A percentile compares a stretch with the other conserved stretches of the same genome.
Evolutionary conservation across 139 green algal genomes (phyloP).

Genomic region (Nannochloris sp.): DNA sequence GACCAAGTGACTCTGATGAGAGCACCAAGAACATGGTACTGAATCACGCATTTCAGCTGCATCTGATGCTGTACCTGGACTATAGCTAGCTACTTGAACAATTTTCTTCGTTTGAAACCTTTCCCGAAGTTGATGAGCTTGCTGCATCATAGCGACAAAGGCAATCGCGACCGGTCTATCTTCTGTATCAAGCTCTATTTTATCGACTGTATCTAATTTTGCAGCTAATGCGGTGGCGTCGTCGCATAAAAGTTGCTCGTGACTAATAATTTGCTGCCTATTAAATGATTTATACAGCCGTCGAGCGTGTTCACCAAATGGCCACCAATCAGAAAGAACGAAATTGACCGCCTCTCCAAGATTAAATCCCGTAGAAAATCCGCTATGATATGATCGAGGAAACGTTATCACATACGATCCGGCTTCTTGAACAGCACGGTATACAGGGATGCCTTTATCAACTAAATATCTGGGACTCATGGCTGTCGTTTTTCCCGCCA

Average conservation of each 20-base stretch:
- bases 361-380: slow-evolving; percentile 80
- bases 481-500: slow-evolving; percentile 67
- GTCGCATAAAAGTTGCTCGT: slow-evolving; percentile 41
- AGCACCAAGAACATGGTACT: slow-evolving; percentile 5
- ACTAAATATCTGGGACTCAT: slow-evolving; percentile 10
- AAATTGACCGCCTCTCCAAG: slow-evolving; percentile 90
- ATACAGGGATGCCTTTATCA: slow-evolving; percentile 51
- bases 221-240: slow-evolving; percentile 13
- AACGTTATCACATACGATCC: slow-evolving; percentile 87
- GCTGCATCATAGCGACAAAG: slow-evolving; percentile 10
- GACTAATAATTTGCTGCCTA: slow-evolving; percentile 25
- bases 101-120: too few relatives aligned
- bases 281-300: slow-evolving; percentile 17
- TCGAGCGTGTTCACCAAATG: slow-evolving; percentile 11
- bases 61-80: too few relatives aligned
- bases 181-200: not conserved
- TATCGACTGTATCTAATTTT: not conserved
- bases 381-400: slow-evolving; percentile 74
- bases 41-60: not conserved
- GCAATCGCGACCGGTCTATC: not conserved
- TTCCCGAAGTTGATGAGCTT: not conserved
- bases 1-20: not conserved
- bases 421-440: slow-evolving; percentile 53
- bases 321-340: slow-evolving; percentile 47
- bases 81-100: too few relatives aligned